Evolutionary conservation across 805 yeast genomes (phyloP), one percentile per base, ranked within the genome.

Genomic region (Saccharomycopsis lassenensis): DNA sequence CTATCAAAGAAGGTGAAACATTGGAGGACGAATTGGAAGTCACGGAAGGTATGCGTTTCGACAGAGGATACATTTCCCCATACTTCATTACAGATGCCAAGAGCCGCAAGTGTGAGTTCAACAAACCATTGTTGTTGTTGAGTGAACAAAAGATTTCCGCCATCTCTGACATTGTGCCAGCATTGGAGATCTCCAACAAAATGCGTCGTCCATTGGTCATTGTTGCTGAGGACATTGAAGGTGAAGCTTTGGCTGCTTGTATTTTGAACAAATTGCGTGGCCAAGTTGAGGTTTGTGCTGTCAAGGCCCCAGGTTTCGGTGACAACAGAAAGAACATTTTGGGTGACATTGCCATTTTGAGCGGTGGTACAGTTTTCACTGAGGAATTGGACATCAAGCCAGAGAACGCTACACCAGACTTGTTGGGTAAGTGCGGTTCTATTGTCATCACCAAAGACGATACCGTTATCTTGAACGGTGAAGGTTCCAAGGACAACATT

Each of bases 251-350:
- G 45, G 97, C 97, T 50, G 96, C 96, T 47, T 86, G 97, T 65
- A 80, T 91, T 52, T 72, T 91, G 60, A 91, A 91, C 75, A 91
- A 91, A 68, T 73, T 91, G 56, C 82, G 96, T 68, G 96, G 96
- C 49, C 97, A 89, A 69, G 96, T 91, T 44, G 93, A 85, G 63
- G 96, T 91, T 43, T 82, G 91, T 58, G 93, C 91, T 50, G 95
- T 91, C 48, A 89, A 87, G 71, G 95, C 97, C 23, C 98, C 98
- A 52, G 98, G 98, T 36, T 91, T 89, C 55, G 98, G 97, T 61
- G 98, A 91, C 69, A 87, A 91, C 77, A 81, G 96, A 68, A 83
- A 84, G 73, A 86, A 86, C 71, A 86, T 83, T 48, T 67, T 91
- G 46, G 95, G 95, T 49, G 98, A 91, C 61, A 77, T 91, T 61